Evolutionary conservation across 129 eudicot genomes (phyloP).

Genomic region (Gnaphalium uliginosum): DNA sequence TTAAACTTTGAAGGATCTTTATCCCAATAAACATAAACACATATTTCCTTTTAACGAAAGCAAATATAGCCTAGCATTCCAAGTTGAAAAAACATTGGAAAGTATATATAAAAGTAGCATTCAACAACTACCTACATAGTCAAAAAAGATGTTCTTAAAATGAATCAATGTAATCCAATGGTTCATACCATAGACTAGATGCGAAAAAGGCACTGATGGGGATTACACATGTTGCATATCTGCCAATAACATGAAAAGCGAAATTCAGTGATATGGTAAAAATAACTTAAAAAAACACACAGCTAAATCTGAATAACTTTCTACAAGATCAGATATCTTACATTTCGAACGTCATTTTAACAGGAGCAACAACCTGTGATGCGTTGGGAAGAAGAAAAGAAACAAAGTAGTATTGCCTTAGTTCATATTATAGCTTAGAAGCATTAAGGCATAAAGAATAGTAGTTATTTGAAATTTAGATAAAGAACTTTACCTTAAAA

Average conservation of each 20-base stretch:
- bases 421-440: slow-evolving; percentile 10
- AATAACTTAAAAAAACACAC: slow-evolving; percentile 4
- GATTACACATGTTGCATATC: slow-evolving; percentile 88
- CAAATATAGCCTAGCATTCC: neutral
- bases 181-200: slow-evolving; percentile 88
- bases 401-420: slow-evolving; percentile 4
- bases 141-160: neutral
- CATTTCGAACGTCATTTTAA: slow-evolving; percentile 97
- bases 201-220: slow-evolving; percentile 99
- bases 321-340: slow-evolving; percentile 39
- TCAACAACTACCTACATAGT: neutral
- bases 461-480: neutral
- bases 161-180: neutral
- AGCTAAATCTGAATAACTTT: neutral
- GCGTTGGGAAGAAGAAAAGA: slow-evolving; percentile 19
- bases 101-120: slow-evolving; percentile 4
- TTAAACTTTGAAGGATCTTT: neutral
- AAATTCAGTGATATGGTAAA: neutral
- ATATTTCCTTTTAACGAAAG: neutral
- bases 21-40: neutral
- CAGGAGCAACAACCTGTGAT: slow-evolving; percentile 90
- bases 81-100: neutral
- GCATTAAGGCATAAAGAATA: neutral
- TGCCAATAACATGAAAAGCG: slow-evolving; percentile 29
- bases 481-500: slow-evolving; percentile 62